Percentiles rank a stretch among this genome's conserved stretches.
These are phyloP conservation scores for Acanthamoeba quina DNA, from an alignment of 208 protist species.

Conservation along the genomic window DNA sequence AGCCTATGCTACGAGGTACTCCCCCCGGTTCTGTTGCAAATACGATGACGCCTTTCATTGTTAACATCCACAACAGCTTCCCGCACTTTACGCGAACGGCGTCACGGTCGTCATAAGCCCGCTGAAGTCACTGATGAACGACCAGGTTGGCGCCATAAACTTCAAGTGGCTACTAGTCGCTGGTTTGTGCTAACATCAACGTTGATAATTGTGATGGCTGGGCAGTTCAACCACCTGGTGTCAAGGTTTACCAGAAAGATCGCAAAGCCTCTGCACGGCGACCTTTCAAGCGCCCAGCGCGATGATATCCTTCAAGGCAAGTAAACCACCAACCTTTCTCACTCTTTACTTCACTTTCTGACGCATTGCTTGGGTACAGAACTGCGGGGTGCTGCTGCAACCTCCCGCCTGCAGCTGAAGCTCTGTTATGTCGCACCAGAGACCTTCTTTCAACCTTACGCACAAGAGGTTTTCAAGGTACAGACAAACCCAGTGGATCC, in stretches of 20 bases:
- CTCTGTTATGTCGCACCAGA: neutral
- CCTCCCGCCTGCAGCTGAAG: neutral
- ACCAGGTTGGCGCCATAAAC: neutral
- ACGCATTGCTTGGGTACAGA: neutral
- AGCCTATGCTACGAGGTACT: conserved; percentile 83
- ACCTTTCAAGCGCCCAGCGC: neutral
- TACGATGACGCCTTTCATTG: neutral
- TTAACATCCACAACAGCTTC: neutral
- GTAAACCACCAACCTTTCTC: neutral
- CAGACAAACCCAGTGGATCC: neutral
- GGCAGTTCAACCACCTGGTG: neutral
- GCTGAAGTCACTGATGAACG: neutral
- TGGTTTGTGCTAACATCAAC: neutral
- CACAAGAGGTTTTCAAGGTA: neutral
- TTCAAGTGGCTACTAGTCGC: neutral
- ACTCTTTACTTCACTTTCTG: too few species aligned
- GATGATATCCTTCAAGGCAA: neutral
- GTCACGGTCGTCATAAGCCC: conserved; percentile 14
- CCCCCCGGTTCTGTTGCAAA: neutral
- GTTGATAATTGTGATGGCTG: neutral
- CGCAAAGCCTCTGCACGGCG: neutral
- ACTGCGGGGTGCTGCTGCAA: neutral
- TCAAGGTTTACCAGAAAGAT: neutral
- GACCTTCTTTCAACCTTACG: neutral
- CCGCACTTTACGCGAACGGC: neutral